phyloP scores from a whole-genome alignment of 2,329 filamentous ascomycete genomes.

The Cylindrodendrum hubeiense region DNA sequence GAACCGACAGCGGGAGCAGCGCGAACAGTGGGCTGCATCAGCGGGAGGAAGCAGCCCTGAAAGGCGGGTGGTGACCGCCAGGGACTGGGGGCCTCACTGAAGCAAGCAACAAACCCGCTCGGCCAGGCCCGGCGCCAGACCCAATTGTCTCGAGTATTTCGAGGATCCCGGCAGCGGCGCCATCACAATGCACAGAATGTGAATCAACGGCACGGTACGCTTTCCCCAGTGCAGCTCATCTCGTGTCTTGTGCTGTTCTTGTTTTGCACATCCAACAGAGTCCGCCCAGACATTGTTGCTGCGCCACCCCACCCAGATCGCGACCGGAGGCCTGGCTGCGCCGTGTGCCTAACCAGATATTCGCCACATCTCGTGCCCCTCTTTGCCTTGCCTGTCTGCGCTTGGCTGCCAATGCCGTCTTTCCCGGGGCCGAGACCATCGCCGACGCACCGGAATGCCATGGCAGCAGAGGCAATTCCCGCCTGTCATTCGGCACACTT shows the following conservation, averaged over 20 bases:
- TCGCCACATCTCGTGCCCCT: conserved; percentile 1
- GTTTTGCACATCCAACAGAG: neutral
- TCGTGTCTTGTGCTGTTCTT: neutral
- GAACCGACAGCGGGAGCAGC: too few relatives aligned
- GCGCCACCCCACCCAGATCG: conserved; percentile 7
- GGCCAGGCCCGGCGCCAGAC: neutral
- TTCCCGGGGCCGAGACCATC: neutral
- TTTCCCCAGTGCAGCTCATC: neutral
- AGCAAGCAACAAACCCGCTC: neutral
- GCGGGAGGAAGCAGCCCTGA: neutral
- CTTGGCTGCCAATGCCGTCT: neutral
- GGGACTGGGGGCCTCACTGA: neutral
- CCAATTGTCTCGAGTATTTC: neutral
- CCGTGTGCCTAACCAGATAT: conserved; percentile 10
- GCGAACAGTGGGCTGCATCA: neutral
- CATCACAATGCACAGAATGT: neutral
- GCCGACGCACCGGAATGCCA: neutral
- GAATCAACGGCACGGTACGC: neutral
- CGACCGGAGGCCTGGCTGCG: conserved; percentile 12
- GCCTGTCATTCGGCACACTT: neutral
- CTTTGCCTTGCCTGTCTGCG: neutral
- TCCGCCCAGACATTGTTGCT: neutral
- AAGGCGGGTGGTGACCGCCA: neutral
- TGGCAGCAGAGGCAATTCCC: neutral
- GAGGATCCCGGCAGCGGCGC: neutral